Percentiles rank a stretch among this genome's conserved stretches.
Evolutionary conservation across 306 rosid genomes (phyloP).

Genomic region (Ammopiptanthus mongolicus): DNA sequence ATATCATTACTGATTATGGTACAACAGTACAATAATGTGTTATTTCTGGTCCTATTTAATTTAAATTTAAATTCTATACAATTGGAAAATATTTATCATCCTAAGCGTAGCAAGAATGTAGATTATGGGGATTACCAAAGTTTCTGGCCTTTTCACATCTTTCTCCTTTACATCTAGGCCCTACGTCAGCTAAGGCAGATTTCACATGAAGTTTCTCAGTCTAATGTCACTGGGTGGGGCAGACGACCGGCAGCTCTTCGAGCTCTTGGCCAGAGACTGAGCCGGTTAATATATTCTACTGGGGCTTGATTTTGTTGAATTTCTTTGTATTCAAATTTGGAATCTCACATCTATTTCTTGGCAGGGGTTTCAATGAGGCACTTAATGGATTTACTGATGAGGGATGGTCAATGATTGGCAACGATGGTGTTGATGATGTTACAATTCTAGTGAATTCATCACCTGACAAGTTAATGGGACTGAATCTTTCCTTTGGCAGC

Average conservation of each 20-base stretch:
- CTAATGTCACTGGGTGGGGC: slow-evolving; percentile 88
- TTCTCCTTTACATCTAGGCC: slow-evolving; percentile 45
- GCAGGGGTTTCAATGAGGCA: slow-evolving; percentile 96
- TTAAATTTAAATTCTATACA: not conserved
- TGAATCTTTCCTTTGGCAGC: slow-evolving; percentile 75
- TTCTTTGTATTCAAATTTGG: not conserved
- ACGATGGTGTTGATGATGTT: slow-evolving; percentile 91
- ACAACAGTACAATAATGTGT: not conserved
- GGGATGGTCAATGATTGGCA: slow-evolving; percentile 95
- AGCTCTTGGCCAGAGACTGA: slow-evolving; percentile 85
- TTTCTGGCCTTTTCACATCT: not conserved
- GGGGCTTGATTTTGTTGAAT: not conserved
- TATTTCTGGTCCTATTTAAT: not conserved
- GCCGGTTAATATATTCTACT: slow-evolving; percentile 51
- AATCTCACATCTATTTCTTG: slow-evolving; percentile 28
- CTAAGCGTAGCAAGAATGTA: not conserved
- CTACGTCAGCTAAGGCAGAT: slow-evolving; percentile 91
- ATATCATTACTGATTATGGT: not conserved
- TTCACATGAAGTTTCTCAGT: slow-evolving; percentile 90
- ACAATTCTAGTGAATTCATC: slow-evolving; percentile 84
- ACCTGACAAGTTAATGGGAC: slow-evolving; percentile 87
- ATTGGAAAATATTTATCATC: not conserved
- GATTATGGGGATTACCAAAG: not conserved
- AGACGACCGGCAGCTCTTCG: slow-evolving; percentile 93
- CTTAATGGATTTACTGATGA: slow-evolving; percentile 95